Evolutionary conservation across 2,329 filamentous ascomycete species (phyloP).

Genomic region (Harringtonia lauricola): DNA sequence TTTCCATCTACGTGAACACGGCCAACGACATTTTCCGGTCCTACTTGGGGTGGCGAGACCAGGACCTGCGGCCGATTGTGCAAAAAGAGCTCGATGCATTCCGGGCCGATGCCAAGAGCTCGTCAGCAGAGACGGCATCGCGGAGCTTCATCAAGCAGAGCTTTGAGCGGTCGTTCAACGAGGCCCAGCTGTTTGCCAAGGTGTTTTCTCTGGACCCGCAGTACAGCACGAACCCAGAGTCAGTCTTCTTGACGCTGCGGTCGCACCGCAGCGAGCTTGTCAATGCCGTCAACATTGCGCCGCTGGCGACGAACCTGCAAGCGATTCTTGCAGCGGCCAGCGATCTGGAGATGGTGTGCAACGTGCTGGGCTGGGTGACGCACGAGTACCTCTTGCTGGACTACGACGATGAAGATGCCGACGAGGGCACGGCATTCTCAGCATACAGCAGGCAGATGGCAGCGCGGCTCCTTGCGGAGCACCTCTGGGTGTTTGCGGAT

Average conservation of each 20-base stretch:
- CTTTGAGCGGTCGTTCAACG: constrained; percentile 46
- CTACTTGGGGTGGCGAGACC: constrained; percentile 41
- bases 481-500: constrained; percentile 47
- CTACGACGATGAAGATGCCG: constrained; percentile 36
- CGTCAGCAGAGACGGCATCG: constrained; percentile 41
- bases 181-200: constrained; percentile 39
- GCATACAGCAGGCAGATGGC: constrained; percentile 45
- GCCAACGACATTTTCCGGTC: constrained; percentile 42
- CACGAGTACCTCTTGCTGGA: constrained; percentile 46
- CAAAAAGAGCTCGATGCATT: constrained; percentile 45
- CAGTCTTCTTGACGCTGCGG: constrained; percentile 40
- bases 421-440: constrained; percentile 30
- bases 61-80: constrained; percentile 38
- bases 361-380: constrained; percentile 44
- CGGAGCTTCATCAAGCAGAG: constrained; percentile 49
- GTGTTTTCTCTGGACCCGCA: constrained; percentile 45
- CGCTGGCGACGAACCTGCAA: constrained; percentile 39
- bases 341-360: constrained; percentile 39
- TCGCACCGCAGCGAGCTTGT: constrained; percentile 37
- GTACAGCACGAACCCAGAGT: constrained; percentile 36
- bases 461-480: constrained; percentile 42
- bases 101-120: constrained; percentile 36
- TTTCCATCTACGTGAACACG: constrained; percentile 42
- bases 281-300: constrained; percentile 42
- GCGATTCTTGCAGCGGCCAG: constrained; percentile 33